These are phyloP conservation scores for Decorospora gaudefroyi DNA, from an alignment of 2,329 filamentous ascomycete genomes.

Conservation along the genomic window DNA sequence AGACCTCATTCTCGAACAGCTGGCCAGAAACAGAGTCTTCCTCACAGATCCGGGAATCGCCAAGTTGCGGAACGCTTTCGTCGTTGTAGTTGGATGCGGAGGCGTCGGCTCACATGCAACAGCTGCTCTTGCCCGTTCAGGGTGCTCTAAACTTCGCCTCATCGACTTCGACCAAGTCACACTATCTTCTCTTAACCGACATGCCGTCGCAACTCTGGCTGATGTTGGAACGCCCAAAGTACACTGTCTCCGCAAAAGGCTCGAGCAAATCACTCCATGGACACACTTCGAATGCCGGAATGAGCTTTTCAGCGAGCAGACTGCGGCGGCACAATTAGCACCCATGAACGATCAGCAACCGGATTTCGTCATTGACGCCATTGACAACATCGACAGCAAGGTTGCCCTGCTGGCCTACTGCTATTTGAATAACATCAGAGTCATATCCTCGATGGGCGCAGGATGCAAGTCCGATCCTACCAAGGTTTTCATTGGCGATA, in stretches of 20 bases:
- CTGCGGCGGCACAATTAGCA: conserved; percentile 68
- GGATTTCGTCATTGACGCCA: conserved; percentile 93
- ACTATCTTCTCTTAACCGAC: conserved; percentile 90
- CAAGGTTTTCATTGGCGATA: conserved; percentile 86
- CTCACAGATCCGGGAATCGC: conserved; percentile 78
- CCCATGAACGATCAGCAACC: conserved; percentile 70
- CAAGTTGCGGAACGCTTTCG: conserved; percentile 78
- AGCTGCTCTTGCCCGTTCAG: conserved; percentile 83
- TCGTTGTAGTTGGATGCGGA: conserved; percentile 89
- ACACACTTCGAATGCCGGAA: conserved; percentile 83
- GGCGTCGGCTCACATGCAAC: conserved; percentile 93
- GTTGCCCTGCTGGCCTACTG: conserved; percentile 89
- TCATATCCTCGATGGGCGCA: conserved; percentile 95
- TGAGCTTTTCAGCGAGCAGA: conserved; percentile 75
- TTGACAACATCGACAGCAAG: conserved; percentile 98
- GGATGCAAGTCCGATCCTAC: conserved; percentile 90
- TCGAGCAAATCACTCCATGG: conserved; percentile 91
- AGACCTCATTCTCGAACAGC: conserved; percentile 91
- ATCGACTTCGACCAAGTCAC: conserved; percentile 99
- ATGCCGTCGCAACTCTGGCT: conserved; percentile 89
- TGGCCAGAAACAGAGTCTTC: conserved; percentile 91
- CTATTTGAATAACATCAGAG: conserved; percentile 72
- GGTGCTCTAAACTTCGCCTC: conserved; percentile 82
- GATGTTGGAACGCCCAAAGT: conserved; percentile 96
- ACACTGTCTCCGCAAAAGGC: conserved; percentile 73